Base-by-base conservation (phyloP, 192 early-diverging fungal genomes). In the Linnemannia schmuckeri region DNA sequence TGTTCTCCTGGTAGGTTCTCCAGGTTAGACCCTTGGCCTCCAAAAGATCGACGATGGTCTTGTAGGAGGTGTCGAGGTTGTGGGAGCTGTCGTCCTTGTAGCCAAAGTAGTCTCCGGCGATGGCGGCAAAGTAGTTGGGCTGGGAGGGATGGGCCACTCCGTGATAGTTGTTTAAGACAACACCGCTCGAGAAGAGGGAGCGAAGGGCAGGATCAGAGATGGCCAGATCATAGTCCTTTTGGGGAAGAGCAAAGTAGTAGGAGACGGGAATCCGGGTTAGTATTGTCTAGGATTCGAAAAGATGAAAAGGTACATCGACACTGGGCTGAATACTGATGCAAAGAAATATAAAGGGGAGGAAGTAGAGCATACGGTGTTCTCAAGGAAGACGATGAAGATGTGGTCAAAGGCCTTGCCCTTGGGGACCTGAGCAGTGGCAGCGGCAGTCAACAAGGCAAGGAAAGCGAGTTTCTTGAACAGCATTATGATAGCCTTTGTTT, bases 81-180 rank as follows among this genome's bases (percentile, higher is more conserved):
- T 86, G 82, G 47, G 82, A 83, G 17, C 35, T 61, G 86, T 94
- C 92, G 55, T 89, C 81, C 20, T 61, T 70, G 69, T 89, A 82
- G 38, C 93, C 92, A 72, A 88, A 82, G 73, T 82, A 88, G 75
- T 78, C 83, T 41, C 92, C 92, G 57, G 76, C 87, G 66, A 90
- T 89, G 49, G 93, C 89, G 40, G 92, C 93, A 75, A 95, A 80
- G 87, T 96, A 96, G 89, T 96, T 96, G 75, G 94, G 94, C 82
- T 96, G 91, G 54, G 93, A 94, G 20, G 94, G 94, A 79, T 95
- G 94, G 38, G 84, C 70, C 57, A 90, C 75, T 47, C 80, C 93
- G 37, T 90, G 55, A 89, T 91, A 94, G 89, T 95, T 92, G 82
- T 91, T 90, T n/a, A 93, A 73, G 18, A 91, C 73, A 44, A 88